Conservation (phyloP, 2,329 filamentous ascomycete genomes). For the Arthrobotrys entomopaga region DNA sequence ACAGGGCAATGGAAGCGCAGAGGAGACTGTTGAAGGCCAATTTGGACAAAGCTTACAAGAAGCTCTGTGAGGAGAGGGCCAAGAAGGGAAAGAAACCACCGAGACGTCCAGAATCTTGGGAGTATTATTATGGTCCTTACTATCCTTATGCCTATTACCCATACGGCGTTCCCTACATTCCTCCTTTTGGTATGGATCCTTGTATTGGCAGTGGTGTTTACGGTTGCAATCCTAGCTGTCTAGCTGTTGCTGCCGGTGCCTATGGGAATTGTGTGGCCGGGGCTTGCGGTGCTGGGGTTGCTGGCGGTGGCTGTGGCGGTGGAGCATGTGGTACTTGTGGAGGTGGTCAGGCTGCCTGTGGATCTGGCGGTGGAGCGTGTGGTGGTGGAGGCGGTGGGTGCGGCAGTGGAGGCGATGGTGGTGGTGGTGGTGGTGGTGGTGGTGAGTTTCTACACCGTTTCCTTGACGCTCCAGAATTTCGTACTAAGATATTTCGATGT, state of each 20-base stretch:
- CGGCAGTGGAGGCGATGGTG: constrained; percentile 28
- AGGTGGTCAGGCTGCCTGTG: constrained; percentile 35
- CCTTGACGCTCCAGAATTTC: background rate
- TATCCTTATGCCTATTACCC: constrained; percentile 52
- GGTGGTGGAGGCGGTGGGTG: constrained; percentile 33
- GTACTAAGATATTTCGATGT: background rate
- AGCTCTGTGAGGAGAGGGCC: constrained; percentile 40
- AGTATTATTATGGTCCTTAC: constrained; percentile 47
- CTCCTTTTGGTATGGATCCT: constrained; percentile 51
- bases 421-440: constrained; percentile 30
- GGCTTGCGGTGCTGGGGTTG: constrained; percentile 38
- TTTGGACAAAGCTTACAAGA: constrained; percentile 31
- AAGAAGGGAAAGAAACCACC: constrained; percentile 54
- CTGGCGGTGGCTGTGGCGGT: constrained; percentile 38
- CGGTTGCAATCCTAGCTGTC: constrained; percentile 40
- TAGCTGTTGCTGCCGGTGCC: constrained; percentile 41
- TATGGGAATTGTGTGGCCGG: constrained; percentile 38
- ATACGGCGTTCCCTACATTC: constrained; percentile 44
- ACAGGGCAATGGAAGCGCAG: constrained; percentile 24
- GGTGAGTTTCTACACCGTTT: constrained; percentile 17
- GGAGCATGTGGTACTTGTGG: constrained; percentile 38
- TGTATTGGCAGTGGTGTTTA: constrained; percentile 52
- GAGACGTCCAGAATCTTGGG: constrained; percentile 36
- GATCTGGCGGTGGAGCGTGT: constrained; percentile 29
- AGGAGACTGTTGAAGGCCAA: constrained; percentile 35